phyloP scores from a whole-genome alignment of 371 early-diverging fungal genomes.

The Syncephalastrum monosporum region DNA sequence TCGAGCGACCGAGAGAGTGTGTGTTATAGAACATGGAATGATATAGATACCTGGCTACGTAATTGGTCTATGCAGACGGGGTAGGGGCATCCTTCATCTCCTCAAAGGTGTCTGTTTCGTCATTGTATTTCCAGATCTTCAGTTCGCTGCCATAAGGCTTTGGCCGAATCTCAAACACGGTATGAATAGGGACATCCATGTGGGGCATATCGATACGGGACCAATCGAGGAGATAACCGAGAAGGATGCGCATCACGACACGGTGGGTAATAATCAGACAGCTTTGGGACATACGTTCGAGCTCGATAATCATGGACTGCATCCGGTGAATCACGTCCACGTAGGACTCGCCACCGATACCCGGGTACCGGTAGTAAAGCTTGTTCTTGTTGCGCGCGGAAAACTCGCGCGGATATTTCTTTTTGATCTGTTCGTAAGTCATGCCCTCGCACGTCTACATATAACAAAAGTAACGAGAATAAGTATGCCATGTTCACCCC shows the following conservation, averaged over 20 bases:
- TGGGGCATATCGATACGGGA: slow-evolving; percentile 69
- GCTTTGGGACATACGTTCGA: slow-evolving; percentile 77
- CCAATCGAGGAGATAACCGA: slow-evolving; percentile 76
- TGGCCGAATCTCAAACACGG: slow-evolving; percentile 57
- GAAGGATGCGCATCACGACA: slow-evolving; percentile 72
- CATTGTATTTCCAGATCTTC: slow-evolving; percentile 52
- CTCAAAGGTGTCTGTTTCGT: slow-evolving; percentile 51
- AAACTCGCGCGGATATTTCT: slow-evolving; percentile 66
- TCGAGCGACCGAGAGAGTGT: too few relatives aligned
- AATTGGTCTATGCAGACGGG: too few relatives aligned
- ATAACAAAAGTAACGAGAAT: slow-evolving; percentile 3
- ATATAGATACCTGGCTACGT: too few relatives aligned
- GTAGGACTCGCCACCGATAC: slow-evolving; percentile 84
- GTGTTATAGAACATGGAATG: too few relatives aligned
- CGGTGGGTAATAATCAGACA: slow-evolving; percentile 76
- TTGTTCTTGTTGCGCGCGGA: slow-evolving; percentile 67
- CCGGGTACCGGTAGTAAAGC: slow-evolving; percentile 81
- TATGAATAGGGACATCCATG: slow-evolving; percentile 43
- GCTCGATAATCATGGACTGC: slow-evolving; percentile 80
- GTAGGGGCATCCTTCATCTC: slow-evolving; percentile 11
- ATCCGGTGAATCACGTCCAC: slow-evolving; percentile 84
- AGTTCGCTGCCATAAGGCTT: slow-evolving; percentile 83
- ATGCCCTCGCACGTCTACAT: slow-evolving; percentile 46
- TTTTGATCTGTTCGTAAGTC: slow-evolving; percentile 68
- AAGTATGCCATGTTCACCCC: neutral